Percentiles rank a stretch among this genome's conserved stretches.
These are phyloP conservation scores for Aristolochia fimbriata DNA, from an alignment of 164 flowering plant genomes.

Conservation along the genomic window DNA sequence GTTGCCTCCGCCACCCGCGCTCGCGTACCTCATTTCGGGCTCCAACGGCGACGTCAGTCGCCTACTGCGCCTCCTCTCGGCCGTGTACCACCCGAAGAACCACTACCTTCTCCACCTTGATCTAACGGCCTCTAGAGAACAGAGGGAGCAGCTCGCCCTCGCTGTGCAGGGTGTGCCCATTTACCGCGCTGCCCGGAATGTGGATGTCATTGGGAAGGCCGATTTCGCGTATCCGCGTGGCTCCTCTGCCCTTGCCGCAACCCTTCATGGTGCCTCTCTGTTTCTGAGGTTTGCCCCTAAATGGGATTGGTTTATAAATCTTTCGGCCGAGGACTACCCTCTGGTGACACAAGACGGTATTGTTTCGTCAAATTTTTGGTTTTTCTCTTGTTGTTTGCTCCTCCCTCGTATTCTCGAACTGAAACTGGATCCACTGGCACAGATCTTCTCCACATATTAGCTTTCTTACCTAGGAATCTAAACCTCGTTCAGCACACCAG, in stretches of 20 bases:
- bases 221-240: constrained; percentile 54
- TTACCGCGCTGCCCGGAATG: constrained; percentile 56
- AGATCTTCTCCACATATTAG: constrained; percentile 90
- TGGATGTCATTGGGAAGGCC: constrained; percentile 62
- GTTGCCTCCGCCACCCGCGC: constrained; percentile 39
- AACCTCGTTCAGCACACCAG: constrained; percentile 84
- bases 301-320: constrained; percentile 94
- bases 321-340: constrained; percentile 70
- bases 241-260: constrained; percentile 48
- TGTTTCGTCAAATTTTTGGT: constrained; percentile 1
- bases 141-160: constrained; percentile 44
- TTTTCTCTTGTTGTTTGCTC: neutral
- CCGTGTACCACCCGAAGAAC: constrained; percentile 71
- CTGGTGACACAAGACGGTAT: constrained; percentile 92
- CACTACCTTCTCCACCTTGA: constrained; percentile 83
- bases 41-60: constrained; percentile 42
- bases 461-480: constrained; percentile 68
- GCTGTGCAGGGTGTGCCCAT: constrained; percentile 39
- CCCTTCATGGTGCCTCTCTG: constrained; percentile 75
- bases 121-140: constrained; percentile 35
- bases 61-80: constrained; percentile 57
- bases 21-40: constrained; percentile 77
- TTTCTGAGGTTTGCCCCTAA: constrained; percentile 30
- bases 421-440: constrained; percentile 1
- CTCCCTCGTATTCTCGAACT: neutral